Evolutionary conservation across 768 basidiomycete genomes (phyloP), one percentile per base, ranked within the genome.

Genomic region (Trametes sanguinea): DNA sequence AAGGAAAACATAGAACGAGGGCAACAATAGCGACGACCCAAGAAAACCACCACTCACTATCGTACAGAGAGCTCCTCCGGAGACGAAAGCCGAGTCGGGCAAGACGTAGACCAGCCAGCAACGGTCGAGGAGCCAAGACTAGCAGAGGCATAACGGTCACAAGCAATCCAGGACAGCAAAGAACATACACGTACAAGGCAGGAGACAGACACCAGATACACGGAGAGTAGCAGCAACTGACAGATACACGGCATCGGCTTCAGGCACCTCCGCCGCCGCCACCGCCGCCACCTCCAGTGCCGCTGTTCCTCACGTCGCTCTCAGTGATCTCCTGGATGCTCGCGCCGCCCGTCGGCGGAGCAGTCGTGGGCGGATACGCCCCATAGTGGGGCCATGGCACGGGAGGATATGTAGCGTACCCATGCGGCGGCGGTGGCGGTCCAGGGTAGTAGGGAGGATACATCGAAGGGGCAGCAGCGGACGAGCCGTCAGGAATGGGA

Each of bases 391-490:
- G 58, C 67, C 65, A 66, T 13, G 61, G 54, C 4, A 61, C 40
- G 11, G 62, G 51, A 2, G 60, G 65, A 37, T 66, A 66, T 3
- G 65, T 14, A 1, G 60, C 50, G 43, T 62, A 64, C 11, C 35
- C 60, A 33, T 60, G 60, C 8, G 64, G 60, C 22, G 60, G 55
- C n/a, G 56, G 60, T 22, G 62, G 57, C 8, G 62, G 57, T 4
- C 52, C 53, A 14, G 46, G 11, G 14, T 66, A 66, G 59, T 66
- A 66, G 6, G 65, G 45, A 17, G 67, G 67, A 30, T 65, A 65
- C 57, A 59, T 35, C 17, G 57, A n/a, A n/a, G 56, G 17, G 4
- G 54, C 42, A 2, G 52, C 6, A 0, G 54, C 32, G 4, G 62
- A 53, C 22, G 58, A 22, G 0, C 39, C 22, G 14, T 64, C 62